phyloP scores from a whole-genome alignment of 2,329 filamentous ascomycete species.

The Mariannaea sp. region DNA sequence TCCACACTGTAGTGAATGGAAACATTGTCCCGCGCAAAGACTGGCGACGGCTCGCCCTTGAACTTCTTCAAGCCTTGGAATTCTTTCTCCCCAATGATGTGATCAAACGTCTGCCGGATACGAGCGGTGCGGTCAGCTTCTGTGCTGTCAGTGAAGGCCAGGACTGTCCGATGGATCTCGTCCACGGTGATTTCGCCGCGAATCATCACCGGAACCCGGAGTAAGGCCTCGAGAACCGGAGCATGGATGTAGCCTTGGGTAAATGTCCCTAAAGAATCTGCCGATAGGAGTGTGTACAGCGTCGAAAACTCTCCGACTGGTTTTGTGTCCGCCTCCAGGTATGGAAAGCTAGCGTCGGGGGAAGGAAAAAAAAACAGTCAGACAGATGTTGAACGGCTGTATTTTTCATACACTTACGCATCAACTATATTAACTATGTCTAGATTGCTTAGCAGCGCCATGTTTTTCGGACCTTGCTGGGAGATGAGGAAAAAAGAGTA shows the following conservation, averaged over 20 bases:
- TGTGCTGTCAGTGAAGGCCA: neutral
- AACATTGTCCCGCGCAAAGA: slow-evolving; percentile 1
- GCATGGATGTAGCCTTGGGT: slow-evolving; percentile 1
- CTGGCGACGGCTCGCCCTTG: slow-evolving; percentile 2
- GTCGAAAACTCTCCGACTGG: neutral
- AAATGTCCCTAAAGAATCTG: neutral
- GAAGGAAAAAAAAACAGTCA: too few species aligned
- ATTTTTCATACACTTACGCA: neutral
- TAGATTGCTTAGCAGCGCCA: neutral
- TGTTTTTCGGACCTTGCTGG: neutral
- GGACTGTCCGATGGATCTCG: neutral
- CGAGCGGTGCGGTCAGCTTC: slow-evolving; percentile 1
- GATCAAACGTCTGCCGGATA: neutral
- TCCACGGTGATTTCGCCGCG: neutral
- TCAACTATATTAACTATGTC: slow-evolving; percentile 4
- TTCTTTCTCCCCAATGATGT: neutral
- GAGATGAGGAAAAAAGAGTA: too few species aligned
- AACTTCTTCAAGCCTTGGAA: neutral
- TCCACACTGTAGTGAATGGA: slow-evolving; percentile 3
- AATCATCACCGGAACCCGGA: neutral
- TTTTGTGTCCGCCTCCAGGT: neutral
- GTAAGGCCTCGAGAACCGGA: neutral
- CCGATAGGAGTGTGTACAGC: neutral
- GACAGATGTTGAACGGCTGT: neutral
- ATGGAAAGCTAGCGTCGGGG: neutral